Base-by-base conservation (phyloP, 2,329 filamentous ascomycete genomes). In the Pyrenochaeta sp. region DNA sequence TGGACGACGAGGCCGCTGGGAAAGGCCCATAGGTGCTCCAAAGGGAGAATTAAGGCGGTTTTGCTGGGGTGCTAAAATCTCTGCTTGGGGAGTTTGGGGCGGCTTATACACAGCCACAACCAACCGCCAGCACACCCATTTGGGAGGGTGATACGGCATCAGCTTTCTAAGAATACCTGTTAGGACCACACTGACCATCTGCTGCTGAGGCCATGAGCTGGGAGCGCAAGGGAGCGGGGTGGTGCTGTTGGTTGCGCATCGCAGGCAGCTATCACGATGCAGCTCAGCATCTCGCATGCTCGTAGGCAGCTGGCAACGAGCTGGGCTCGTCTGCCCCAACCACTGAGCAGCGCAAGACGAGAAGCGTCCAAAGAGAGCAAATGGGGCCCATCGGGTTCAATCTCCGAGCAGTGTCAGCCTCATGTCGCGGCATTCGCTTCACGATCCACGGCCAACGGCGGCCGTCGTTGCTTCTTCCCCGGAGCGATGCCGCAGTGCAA, bases 91-190 rank as follows among this genome's bases (percentile, higher is more conserved):
- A 31, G 44, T 47, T 27, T 53, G 54, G 60, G 56, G 61, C 63
- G 63, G 67, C 65, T 71, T 46, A 58, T 51, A 66, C 72, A 74
- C 72, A 73, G 71, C 72, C 72, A 68, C 71, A 67, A 41, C 57
- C 61, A 67, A 56, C 60, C 60, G 64, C 67, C 60, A 56, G 54
- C 31, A 39, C 9, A 46, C 57, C 23, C 63, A 44, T 20, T 59
- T 64, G 37, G 48, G 63, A 68, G 45, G 58, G 61, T 60, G 60
- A 65, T 65, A 64, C 66, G 63, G 63, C 69, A 67, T 68, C 69
- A 71, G 68, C 68, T 65, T 67, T 68, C 71, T 72, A 74, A 74
- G 70, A 73, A 74, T 72, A 71, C 56, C 47, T 55, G 51, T 41
- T 59, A 47, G 53, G 51, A 50, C 55, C 40, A 54, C 40, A 45